Conservation (phyloP, 305 asterid species). For the Striga hermonthica region DNA sequence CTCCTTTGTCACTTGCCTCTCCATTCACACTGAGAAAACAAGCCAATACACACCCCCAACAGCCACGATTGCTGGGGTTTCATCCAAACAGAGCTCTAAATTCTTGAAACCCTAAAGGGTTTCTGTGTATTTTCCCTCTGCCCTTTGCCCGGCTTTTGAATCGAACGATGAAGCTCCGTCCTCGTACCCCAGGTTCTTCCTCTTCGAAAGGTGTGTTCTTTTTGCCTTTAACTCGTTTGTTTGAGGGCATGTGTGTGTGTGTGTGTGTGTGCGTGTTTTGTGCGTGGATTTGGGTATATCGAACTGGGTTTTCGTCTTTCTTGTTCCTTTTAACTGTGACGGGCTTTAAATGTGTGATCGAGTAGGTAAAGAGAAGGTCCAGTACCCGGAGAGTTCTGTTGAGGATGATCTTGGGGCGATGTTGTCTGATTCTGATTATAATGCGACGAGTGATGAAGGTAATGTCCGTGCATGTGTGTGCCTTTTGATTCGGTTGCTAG, state of each 20-base stretch:
- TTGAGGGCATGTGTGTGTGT: background rate
- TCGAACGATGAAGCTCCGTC: constrained; percentile 58
- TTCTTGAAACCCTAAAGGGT: constrained; percentile 39
- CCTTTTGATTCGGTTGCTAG: too few species aligned
- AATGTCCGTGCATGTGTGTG: constrained; percentile 18
- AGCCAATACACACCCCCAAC: background rate
- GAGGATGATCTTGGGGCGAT: constrained; percentile 35
- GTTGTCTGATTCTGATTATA: constrained; percentile 51
- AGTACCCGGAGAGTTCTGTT: constrained; percentile 41
- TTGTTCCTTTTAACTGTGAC: too few species aligned
- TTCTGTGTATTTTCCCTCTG: constrained; percentile 1
- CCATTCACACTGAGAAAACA: too few species aligned
- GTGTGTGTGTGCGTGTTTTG: background rate
- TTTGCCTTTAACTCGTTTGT: background rate
- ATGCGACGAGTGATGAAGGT: constrained; percentile 45
- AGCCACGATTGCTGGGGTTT: constrained; percentile 25
- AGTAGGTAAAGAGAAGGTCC: constrained; percentile 44
- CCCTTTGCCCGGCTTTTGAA: background rate
- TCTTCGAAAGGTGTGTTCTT: constrained; percentile 43
- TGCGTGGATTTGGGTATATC: too few species aligned
- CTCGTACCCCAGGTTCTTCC: constrained; percentile 40
- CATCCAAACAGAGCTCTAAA: constrained; percentile 17
- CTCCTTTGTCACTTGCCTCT: too few species aligned
- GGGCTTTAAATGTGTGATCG: constrained; percentile 13
- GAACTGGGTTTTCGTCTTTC: too few species aligned